A percentile compares a stretch with the other conserved stretches of the same genome.
phyloP scores from a whole-genome alignment of 441 rosid genomes.

The Adansonia rubrostipa region DNA sequence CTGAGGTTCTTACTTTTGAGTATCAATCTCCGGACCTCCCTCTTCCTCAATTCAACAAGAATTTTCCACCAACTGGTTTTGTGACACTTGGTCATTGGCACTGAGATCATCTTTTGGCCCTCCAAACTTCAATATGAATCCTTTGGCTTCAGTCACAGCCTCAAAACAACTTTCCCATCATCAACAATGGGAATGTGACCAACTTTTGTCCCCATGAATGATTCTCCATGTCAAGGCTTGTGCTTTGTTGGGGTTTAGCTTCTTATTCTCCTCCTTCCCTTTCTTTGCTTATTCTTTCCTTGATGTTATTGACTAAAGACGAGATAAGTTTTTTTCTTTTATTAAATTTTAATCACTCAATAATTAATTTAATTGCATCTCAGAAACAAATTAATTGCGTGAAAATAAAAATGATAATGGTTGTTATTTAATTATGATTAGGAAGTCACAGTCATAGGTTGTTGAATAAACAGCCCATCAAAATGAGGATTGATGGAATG shows the following conservation, averaged over 20 bases:
- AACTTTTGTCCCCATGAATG: slow-evolving; percentile 28
- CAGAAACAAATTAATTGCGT: no score
- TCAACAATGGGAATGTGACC: slow-evolving; percentile 21
- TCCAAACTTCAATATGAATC: slow-evolving; percentile 20
- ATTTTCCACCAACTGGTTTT: slow-evolving; percentile 24
- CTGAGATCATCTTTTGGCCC: slow-evolving; percentile 13
- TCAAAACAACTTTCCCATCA: slow-evolving; percentile 2
- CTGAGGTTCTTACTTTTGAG: slow-evolving; percentile 25
- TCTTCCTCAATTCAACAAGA: slow-evolving; percentile 6
- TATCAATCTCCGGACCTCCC: slow-evolving; percentile 25
- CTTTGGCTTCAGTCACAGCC: background rate
- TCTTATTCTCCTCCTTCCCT: background rate
- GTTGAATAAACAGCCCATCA: no score
- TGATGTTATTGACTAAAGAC: background rate
- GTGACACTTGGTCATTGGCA: slow-evolving; percentile 18
- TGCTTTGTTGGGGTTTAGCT: slow-evolving; percentile 14
- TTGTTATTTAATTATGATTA: no score
- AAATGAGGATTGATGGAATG: background rate
- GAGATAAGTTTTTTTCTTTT: background rate
- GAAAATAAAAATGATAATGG: no score
- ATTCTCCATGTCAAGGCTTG: slow-evolving; percentile 21
- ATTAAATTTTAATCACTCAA: no score
- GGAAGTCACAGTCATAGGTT: no score
- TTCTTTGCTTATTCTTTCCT: slow-evolving; percentile 1
- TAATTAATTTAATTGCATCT: no score